Percentiles rank a stretch among this genome's conserved stretches.
These are phyloP conservation scores for Graphiopsis chlorocephala DNA, from an alignment of 2,329 filamentous ascomycete genomes.

Conservation along the genomic window DNA sequence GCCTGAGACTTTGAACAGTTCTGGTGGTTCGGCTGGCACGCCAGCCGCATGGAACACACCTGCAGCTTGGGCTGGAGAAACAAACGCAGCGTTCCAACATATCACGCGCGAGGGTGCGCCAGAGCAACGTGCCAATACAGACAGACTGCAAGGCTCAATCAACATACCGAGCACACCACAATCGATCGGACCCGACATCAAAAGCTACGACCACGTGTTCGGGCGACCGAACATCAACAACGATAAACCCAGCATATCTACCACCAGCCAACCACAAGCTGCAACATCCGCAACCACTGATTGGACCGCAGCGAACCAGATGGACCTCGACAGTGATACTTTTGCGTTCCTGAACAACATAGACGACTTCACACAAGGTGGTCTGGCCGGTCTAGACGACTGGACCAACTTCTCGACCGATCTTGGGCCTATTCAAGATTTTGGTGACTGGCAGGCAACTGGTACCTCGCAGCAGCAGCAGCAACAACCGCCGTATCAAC, in stretches of 20 bases:
- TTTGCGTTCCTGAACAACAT: constrained; percentile 24
- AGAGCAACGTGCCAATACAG: neutral
- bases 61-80: constrained; percentile 7
- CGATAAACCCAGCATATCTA: neutral
- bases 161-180: neutral
- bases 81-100: neutral
- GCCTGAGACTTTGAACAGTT: neutral
- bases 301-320: constrained; percentile 12
- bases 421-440: neutral
- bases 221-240: neutral
- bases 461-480: neutral
- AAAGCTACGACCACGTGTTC: neutral
- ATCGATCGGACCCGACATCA: neutral
- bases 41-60: constrained; percentile 4
- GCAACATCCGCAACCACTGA: neutral
- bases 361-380: constrained; percentile 22
- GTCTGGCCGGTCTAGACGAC: constrained; percentile 26
- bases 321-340: constrained; percentile 24
- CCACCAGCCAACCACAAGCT: neutral
- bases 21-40: neutral
- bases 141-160: constrained; percentile 9
- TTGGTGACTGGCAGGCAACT: neutral
- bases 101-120: neutral
- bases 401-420: constrained; percentile 23
- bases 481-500: neutral